Evolutionary conservation across 768 basidiomycete genomes (phyloP).

Genomic region (Boletus edulis): DNA sequence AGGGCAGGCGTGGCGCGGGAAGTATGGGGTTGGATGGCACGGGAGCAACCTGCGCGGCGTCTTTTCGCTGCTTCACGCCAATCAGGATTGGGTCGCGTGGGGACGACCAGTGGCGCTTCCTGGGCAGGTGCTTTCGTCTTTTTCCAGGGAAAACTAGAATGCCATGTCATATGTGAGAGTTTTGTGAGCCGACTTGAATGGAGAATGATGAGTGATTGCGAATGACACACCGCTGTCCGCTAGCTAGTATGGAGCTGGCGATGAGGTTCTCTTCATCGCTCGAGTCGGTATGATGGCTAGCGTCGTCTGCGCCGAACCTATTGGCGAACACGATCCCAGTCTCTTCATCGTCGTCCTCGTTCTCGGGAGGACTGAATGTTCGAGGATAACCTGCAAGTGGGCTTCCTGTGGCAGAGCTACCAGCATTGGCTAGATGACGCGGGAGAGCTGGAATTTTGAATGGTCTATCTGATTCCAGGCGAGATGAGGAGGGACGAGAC

Average conservation of each 20-base stretch:
- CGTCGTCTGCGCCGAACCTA: slow-evolving; percentile 22
- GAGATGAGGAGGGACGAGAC: slow-evolving; percentile 61
- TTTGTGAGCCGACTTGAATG: slow-evolving; percentile 72
- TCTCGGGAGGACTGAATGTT: slow-evolving; percentile 20
- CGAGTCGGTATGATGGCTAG: slow-evolving; percentile 39
- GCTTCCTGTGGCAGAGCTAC: slow-evolving; percentile 47
- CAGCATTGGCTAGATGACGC: slow-evolving; percentile 43
- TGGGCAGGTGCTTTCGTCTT: slow-evolving; percentile 37
- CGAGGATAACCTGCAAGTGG: slow-evolving; percentile 56
- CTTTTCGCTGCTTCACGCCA: slow-evolving; percentile 82
- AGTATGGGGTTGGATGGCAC: slow-evolving; percentile 7
- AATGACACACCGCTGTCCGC: slow-evolving; percentile 81
- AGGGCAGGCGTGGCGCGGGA: slow-evolving; percentile 38
- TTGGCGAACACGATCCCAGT: slow-evolving; percentile 24
- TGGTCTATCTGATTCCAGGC: slow-evolving; percentile 55
- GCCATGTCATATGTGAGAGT: slow-evolving; percentile 23
- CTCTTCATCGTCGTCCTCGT: slow-evolving; percentile 27
- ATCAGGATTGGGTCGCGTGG: slow-evolving; percentile 82
- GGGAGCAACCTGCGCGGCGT: slow-evolving; percentile 35
- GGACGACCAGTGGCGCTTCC: slow-evolving; percentile 75
- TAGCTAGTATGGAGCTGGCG: too few relatives aligned
- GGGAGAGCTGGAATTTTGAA: slow-evolving; percentile 64
- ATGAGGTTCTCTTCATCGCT: slow-evolving; percentile 70
- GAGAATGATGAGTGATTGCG: not conserved
- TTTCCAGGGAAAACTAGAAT: slow-evolving; percentile 43